phyloP scores from a whole-genome alignment of 495 filamentous ascomycete species.

The Parmelia sp. region DNA sequence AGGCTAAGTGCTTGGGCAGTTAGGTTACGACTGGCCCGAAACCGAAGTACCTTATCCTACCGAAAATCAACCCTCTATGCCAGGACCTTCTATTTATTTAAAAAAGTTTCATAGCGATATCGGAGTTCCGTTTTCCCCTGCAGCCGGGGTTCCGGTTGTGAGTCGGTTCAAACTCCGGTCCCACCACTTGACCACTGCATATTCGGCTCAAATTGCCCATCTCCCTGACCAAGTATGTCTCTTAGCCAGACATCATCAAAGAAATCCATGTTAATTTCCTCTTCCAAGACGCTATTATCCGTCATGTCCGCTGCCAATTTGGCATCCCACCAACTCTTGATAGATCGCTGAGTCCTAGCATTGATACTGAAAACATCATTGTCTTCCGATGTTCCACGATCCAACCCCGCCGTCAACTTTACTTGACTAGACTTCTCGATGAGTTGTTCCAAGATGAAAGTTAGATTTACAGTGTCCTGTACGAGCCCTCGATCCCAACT shows the following conservation, averaged over 20 bases:
- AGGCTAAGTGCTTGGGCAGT: too few species aligned
- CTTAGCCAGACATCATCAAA: not conserved
- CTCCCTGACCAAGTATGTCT: slow-evolving; percentile 1
- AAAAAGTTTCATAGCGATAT: too few species aligned
- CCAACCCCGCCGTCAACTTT: not conserved
- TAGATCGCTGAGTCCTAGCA: not conserved
- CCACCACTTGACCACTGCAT: not conserved
- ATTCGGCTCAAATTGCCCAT: not conserved
- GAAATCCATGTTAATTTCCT: not conserved
- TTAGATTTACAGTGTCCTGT: slow-evolving; percentile 1
- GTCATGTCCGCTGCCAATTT: not conserved
- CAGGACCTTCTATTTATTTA: too few species aligned
- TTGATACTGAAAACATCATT: not conserved
- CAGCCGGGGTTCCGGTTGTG: not conserved
- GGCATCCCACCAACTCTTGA: slow-evolving; percentile 14
- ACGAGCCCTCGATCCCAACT: slow-evolving; percentile 35
- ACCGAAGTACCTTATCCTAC: too few species aligned
- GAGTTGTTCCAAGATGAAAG: not conserved
- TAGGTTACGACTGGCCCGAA: too few species aligned
- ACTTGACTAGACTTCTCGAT: not conserved
- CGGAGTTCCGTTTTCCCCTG: not conserved
- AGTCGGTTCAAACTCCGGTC: not conserved
- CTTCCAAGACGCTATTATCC: not conserved
- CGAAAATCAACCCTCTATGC: too few species aligned
- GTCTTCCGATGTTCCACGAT: not conserved